Percentiles rank a stretch among this genome's conserved stretches.
These are phyloP conservation scores for Boletellus sp. DNA, from an alignment of 768 basidiomycete species.

Conservation along the genomic window DNA sequence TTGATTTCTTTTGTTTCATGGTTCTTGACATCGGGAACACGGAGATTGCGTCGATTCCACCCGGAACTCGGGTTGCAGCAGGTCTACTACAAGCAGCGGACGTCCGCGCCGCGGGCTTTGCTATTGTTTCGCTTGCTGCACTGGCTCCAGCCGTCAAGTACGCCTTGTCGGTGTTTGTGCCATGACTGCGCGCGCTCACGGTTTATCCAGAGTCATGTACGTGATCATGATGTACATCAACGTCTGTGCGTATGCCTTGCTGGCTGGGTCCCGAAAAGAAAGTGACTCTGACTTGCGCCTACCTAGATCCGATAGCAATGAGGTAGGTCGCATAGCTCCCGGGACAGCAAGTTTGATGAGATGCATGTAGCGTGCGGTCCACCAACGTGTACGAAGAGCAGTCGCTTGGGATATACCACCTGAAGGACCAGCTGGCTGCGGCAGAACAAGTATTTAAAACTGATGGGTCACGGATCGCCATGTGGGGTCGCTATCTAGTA, in stretches of 20 bases:
- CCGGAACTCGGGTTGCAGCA: constrained; percentile 64
- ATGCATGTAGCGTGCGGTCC: constrained; percentile 67
- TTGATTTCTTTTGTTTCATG: constrained; percentile 89
- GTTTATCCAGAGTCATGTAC: constrained; percentile 62
- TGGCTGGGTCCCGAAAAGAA: not conserved
- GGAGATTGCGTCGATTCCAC: constrained; percentile 61
- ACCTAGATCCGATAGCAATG: constrained; percentile 72
- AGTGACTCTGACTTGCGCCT: constrained; percentile 3
- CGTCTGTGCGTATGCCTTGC: constrained; percentile 53
- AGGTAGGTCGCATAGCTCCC: constrained; percentile 41
- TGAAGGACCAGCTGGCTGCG: constrained; percentile 46
- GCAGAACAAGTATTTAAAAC: constrained; percentile 42
- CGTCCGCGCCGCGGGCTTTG: constrained; percentile 87
- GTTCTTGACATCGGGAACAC: constrained; percentile 83
- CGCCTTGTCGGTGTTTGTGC: constrained; percentile 23
- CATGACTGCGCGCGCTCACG: not conserved
- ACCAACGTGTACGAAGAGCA: constrained; percentile 93
- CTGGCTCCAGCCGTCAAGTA: constrained; percentile 89
- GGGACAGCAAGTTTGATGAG: not conserved
- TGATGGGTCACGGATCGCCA: constrained; percentile 48
- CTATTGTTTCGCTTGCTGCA: constrained; percentile 64
- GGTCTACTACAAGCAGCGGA: constrained; percentile 78
- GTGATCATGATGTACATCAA: constrained; percentile 94
- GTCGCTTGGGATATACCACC: constrained; percentile 75
- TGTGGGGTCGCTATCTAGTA: constrained; percentile 75